Percentiles rank a stretch among this genome's conserved stretches.
phyloP scores from a whole-genome alignment of 495 filamentous ascomycete species.

The Hapsidospora chrysogenum region DNA sequence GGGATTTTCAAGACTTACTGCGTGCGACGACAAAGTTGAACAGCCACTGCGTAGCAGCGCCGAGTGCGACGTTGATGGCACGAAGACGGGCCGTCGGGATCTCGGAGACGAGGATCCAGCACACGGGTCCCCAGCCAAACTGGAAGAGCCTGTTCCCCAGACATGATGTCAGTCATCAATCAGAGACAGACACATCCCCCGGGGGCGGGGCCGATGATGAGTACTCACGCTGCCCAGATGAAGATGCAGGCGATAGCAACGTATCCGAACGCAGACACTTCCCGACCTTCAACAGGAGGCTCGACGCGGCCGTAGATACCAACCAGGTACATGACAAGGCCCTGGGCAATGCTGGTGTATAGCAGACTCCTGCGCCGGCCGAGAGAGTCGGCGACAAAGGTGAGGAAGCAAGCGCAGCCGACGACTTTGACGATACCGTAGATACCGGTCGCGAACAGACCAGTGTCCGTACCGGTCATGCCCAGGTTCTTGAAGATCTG shows the following conservation, averaged over 20 bases:
- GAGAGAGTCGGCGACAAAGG: constrained; percentile 53
- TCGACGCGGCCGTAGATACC: constrained; percentile 54
- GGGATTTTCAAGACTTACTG: constrained; percentile 8
- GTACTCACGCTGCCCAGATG: constrained; percentile 35
- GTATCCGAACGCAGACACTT: constrained; percentile 34
- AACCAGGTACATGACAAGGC: constrained; percentile 52
- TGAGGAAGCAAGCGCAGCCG: constrained; percentile 40
- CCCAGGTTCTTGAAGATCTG: constrained; percentile 51
- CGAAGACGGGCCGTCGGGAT: constrained; percentile 54
- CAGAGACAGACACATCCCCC: too few species aligned
- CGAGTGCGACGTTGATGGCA: constrained; percentile 49
- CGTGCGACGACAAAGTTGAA: constrained; percentile 50
- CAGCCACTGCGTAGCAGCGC: constrained; percentile 47
- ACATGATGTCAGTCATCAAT: too few species aligned
- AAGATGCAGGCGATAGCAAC: constrained; percentile 51
- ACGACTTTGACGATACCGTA: constrained; percentile 46
- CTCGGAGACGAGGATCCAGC: constrained; percentile 60
- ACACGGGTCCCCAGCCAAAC: constrained; percentile 59
- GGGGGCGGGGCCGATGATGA: too few species aligned
- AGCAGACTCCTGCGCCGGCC: constrained; percentile 53
- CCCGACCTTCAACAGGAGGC: constrained; percentile 31
- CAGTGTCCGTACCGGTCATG: constrained; percentile 29
- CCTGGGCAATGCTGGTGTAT: constrained; percentile 53
- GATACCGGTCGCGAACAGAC: constrained; percentile 45
- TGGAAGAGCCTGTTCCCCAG: constrained; percentile 35